Evolutionary conservation across 1,284 basidiomycete species (phyloP).

Genomic region (Heterobasidion parviporum): DNA sequence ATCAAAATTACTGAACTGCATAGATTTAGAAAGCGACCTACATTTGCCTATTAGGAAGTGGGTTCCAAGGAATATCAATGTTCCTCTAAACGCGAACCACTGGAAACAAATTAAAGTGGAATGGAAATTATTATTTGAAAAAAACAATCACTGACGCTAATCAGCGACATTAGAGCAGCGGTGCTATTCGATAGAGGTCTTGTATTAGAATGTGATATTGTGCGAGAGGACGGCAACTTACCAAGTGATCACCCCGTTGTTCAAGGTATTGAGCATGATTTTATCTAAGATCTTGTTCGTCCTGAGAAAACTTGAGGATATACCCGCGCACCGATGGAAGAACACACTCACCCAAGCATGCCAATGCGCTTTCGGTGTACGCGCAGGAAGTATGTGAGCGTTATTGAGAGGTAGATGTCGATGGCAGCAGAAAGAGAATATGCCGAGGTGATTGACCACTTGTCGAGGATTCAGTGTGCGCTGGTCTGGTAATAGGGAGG

Average conservation of each 20-base stretch:
- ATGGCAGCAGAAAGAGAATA: not conserved
- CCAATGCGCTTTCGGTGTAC: not conserved
- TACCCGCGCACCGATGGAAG: not conserved
- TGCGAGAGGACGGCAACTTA: not conserved
- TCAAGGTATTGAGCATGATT: not conserved
- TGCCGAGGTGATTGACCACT: not conserved
- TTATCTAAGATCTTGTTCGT: not conserved
- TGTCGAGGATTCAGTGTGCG: no score
- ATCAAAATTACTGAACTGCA: not conserved
- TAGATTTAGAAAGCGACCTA: not conserved
- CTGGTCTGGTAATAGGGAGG: no score
- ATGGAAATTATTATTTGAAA: no score
- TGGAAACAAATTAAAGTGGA: not conserved
- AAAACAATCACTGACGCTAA: not conserved
- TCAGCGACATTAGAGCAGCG: not conserved
- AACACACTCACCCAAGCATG: not conserved
- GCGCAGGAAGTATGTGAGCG: not conserved
- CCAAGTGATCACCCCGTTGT: not conserved
- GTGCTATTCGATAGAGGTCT: not conserved
- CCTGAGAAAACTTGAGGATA: not conserved
- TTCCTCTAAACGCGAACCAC: constrained; percentile 1
- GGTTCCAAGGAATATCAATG: not conserved
- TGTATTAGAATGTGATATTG: not conserved
- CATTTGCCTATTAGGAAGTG: not conserved
- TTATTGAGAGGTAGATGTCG: not conserved